Conservation (phyloP, 2,329 filamentous ascomycete genomes). For the Tetracladium maxilliforme region DNA sequence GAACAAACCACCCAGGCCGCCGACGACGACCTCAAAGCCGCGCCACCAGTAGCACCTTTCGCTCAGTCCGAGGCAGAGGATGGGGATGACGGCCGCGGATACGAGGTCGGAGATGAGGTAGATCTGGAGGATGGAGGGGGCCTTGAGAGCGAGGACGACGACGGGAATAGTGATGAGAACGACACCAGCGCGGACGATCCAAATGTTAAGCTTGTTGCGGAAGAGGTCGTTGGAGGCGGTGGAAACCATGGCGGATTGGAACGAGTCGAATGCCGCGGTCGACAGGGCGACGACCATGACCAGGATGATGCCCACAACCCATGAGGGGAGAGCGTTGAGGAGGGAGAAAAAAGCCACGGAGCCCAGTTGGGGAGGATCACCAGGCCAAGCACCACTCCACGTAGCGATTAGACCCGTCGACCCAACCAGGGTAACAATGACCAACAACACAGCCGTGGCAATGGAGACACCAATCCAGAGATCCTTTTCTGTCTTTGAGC, state of each 20-base stretch:
- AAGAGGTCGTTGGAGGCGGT: slow-evolving; percentile 74
- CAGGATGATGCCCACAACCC: slow-evolving; percentile 71
- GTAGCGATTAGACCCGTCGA: slow-evolving; percentile 59
- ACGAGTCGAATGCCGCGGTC: slow-evolving; percentile 65
- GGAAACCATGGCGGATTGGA: slow-evolving; percentile 77
- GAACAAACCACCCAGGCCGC: slow-evolving; percentile 62
- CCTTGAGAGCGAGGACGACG: slow-evolving; percentile 59
- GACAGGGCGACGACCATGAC: slow-evolving; percentile 69
- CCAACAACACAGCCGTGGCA: slow-evolving; percentile 47
- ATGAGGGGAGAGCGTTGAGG: slow-evolving; percentile 55
- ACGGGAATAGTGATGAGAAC: slow-evolving; percentile 61
- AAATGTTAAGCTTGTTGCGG: slow-evolving; percentile 65
- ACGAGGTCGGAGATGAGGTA: slow-evolving; percentile 73
- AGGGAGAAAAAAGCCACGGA: slow-evolving; percentile 64
- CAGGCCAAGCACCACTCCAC: slow-evolving; percentile 56
- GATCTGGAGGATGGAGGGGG: slow-evolving; percentile 63
- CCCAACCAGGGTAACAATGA: slow-evolving; percentile 61
- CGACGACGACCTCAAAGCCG: slow-evolving; percentile 67
- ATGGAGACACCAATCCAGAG: slow-evolving; percentile 61
- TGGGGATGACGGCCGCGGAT: slow-evolving; percentile 61
- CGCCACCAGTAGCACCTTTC: slow-evolving; percentile 58
- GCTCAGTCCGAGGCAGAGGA: slow-evolving; percentile 56
- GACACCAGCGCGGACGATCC: slow-evolving; percentile 55
- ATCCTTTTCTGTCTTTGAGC: slow-evolving; percentile 64
- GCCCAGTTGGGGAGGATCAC: slow-evolving; percentile 44